These are phyloP conservation scores for Exophiala aquamarina DNA, from an alignment of 2,329 filamentous ascomycete species.

Conservation along the genomic window DNA sequence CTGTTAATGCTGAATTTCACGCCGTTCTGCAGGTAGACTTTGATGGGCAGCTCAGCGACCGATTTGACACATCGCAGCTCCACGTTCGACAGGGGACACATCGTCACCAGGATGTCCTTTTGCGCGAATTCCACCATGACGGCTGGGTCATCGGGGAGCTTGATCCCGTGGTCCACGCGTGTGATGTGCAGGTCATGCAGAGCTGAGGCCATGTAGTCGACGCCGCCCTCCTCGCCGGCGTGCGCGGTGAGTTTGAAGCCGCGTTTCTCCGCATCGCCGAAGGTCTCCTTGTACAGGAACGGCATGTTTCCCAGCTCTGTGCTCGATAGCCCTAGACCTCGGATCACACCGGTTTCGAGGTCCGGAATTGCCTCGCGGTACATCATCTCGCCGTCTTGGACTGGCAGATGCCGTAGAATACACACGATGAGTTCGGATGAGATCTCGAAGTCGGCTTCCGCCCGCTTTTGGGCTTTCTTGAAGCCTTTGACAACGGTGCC, in stretches of 20 bases:
- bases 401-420: constrained; percentile 56
- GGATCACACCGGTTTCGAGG: constrained; percentile 53
- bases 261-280: constrained; percentile 51
- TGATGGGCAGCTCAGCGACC: constrained; percentile 60
- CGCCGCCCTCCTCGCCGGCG: constrained; percentile 72
- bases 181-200: constrained; percentile 61
- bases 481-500: constrained; percentile 65
- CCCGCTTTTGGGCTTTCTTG: constrained; percentile 58
- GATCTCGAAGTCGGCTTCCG: constrained; percentile 62
- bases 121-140: constrained; percentile 60
- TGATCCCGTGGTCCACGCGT: constrained; percentile 75
- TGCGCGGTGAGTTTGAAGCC: constrained; percentile 69
- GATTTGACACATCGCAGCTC: constrained; percentile 56
- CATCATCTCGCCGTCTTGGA: constrained; percentile 18
- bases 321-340: constrained; percentile 68
- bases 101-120: constrained; percentile 62
- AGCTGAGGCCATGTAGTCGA: constrained; percentile 64
- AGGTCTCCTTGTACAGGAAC: constrained; percentile 62
- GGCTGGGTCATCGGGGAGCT: constrained; percentile 59
- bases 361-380: constrained; percentile 30
- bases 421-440: constrained; percentile 69
- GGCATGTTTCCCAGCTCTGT: constrained; percentile 58
- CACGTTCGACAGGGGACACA: constrained; percentile 75
- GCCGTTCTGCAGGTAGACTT: constrained; percentile 61
- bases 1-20: constrained; percentile 72